phyloP scores from a whole-genome alignment of 2,329 filamentous ascomycete species.

The Cryoendolithus antarcticus region DNA sequence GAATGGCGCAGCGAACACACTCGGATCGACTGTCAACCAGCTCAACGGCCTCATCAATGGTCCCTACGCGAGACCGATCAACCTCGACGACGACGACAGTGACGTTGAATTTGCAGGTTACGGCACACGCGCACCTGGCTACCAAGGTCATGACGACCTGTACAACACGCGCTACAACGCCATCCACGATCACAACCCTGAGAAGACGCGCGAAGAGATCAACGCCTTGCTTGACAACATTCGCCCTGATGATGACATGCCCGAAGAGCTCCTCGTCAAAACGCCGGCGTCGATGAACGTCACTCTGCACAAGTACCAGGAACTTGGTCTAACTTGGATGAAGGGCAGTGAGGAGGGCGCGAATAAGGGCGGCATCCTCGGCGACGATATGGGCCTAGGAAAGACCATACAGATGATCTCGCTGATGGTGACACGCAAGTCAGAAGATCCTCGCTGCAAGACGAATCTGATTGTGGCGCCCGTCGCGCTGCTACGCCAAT shows the following conservation, averaged over 20 bases:
- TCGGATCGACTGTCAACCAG: conserved; percentile 6
- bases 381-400: conserved; percentile 72
- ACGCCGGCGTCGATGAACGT: conserved; percentile 59
- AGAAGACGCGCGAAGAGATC: conserved; percentile 52
- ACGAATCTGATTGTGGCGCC: conserved; percentile 77
- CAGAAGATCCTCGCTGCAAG: conserved; percentile 45
- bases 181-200: conserved; percentile 29
- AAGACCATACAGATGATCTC: conserved; percentile 76
- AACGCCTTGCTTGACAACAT: conserved; percentile 61
- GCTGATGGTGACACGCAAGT: conserved; percentile 58
- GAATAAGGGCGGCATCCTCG: conserved; percentile 64
- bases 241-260: conserved; percentile 48
- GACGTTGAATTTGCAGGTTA: conserved; percentile 11
- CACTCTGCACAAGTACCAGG: conserved; percentile 68
- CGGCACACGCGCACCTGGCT: conserved; percentile 7
- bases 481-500: conserved; percentile 68
- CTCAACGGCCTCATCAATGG: conserved; percentile 12
- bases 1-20: neutral
- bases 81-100: conserved; percentile 16
- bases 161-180: conserved; percentile 15
- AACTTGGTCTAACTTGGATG: conserved; percentile 65
- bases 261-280: conserved; percentile 46
- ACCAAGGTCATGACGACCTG: conserved; percentile 14
- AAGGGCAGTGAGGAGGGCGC: conserved; percentile 58
- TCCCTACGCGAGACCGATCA: conserved; percentile 5